Base-by-base conservation (phyloP, 768 basidiomycete species). In the Boletellus sp. region DNA sequence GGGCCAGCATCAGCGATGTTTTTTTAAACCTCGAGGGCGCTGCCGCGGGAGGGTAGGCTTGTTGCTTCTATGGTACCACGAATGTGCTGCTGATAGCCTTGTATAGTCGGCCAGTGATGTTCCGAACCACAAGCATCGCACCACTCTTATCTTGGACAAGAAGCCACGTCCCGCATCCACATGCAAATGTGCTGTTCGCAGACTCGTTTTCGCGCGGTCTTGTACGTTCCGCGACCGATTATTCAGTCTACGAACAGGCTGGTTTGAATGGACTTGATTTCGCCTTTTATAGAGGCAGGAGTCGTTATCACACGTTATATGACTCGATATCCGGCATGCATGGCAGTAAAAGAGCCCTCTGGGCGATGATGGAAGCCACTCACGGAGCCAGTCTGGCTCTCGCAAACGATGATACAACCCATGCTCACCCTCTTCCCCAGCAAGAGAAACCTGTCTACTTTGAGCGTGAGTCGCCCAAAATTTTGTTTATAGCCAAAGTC, bases 1-100 rank as follows among this genome's bases (percentile, higher is more conserved):
- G 88, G 89, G 77, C 83, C 0, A 78, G 78, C 24, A 63, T 84
- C 20, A 75, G 80, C 0, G 74, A 80, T 23, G 76, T 76, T 1
- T 93, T 93, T 67, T 70, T 93, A 35, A 93, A 92, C 56, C 74
- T 93, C 7, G 90, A 93, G 65, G 90, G 90, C 13, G 88, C 89
- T 3, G 81, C 83, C 13, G 75, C 83, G 1, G 90, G 88, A 60
- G 87, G 89, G 86, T 87, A 57, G 44, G 77, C 3, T 16, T 12
- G 0, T 47, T 17, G 10, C 23, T 43, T 23, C 15, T 24, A 41
- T 24, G 38, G 8, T 46, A 10, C 6, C 8, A 2, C 24, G 9
- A 26, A 44, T 10, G 39, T 16, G 35, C n/a, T 28, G 24, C 17
- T 59, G 39, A 57, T 20, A 33, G 3, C 6, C 7, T 48, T 13